A percentile compares a stretch with the other conserved stretches of the same genome.
Evolutionary conservation across 352 stramenopile genomes (phyloP).

Genomic region (Pythium biforme): DNA sequence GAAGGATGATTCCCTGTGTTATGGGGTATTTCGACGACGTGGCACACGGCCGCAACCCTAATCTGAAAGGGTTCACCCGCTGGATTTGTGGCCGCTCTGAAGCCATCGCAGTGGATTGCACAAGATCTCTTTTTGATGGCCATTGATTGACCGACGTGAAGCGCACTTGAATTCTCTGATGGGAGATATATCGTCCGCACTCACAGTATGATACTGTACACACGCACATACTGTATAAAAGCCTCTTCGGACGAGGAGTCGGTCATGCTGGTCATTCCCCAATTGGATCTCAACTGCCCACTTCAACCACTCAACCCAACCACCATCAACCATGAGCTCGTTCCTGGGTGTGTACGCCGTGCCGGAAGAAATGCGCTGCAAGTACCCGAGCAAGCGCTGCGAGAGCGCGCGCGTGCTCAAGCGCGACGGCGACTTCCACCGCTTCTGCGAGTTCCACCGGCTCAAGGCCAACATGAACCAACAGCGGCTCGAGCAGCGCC

Average conservation of each 20-base stretch:
- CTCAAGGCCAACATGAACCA: constrained; percentile 58
- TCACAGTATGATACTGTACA: not conserved
- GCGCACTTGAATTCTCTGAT: not conserved
- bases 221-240: too few relatives aligned
- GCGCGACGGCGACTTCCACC: constrained; percentile 34
- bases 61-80: constrained; percentile 1
- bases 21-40: not conserved
- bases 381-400: constrained; percentile 27
- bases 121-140: constrained; percentile 4
- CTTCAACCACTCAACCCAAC: not conserved
- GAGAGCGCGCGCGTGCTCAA: constrained; percentile 33
- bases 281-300: not conserved
- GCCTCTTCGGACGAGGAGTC: not conserved
- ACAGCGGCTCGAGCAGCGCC: constrained; percentile 46
- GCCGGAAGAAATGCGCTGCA: constrained; percentile 24
- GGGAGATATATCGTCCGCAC: not conserved
- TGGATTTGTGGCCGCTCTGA: constrained; percentile 3
- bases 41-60: not conserved
- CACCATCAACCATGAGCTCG: constrained; percentile 3
- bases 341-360: not conserved
- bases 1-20: not conserved
- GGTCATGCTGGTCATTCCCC: not conserved
- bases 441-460: constrained; percentile 38
- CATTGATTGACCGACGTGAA: too few relatives aligned
- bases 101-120: constrained; percentile 5